These are phyloP conservation scores for Spathaspora passalidarum DNA, from an alignment of 805 yeast genomes.

Conservation along the genomic window DNA sequence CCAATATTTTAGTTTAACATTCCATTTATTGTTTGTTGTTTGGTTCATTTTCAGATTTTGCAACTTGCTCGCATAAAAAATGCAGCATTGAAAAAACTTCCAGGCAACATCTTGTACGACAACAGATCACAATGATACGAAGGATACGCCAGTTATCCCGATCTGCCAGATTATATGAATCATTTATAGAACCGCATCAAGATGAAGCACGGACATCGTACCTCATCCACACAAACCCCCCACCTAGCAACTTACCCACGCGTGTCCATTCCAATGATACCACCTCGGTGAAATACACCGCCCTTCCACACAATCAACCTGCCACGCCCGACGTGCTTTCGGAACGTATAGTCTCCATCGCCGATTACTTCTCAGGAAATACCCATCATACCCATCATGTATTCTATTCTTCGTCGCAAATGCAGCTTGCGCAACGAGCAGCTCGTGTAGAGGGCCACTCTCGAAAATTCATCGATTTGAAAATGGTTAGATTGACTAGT, in stretches of 20 bases:
- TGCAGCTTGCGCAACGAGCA: slow-evolving; percentile 21
- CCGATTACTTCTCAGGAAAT: slow-evolving; percentile 41
- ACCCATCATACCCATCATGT: slow-evolving; percentile 38
- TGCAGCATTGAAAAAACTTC: background rate
- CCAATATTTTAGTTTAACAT: no score
- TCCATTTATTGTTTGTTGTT: no score
- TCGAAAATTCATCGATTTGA: slow-evolving; percentile 53
- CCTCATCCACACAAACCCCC: background rate
- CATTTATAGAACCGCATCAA: background rate
- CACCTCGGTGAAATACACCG: background rate
- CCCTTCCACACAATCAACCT: background rate
- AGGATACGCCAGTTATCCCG: background rate
- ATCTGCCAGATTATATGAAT: background rate
- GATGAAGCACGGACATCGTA: background rate
- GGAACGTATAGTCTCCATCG: slow-evolving; percentile 19
- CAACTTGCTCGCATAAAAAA: background rate
- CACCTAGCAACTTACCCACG: background rate
- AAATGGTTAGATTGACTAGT: slow-evolving; percentile 61
- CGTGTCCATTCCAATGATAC: background rate
- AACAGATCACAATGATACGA: background rate
- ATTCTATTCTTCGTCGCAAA: slow-evolving; percentile 6
- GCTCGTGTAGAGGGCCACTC: slow-evolving; percentile 27
- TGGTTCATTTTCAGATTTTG: no score
- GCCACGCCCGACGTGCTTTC: background rate
- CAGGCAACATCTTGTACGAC: background rate